phyloP scores from a whole-genome alignment of 1,284 basidiomycete genomes.

The Ceratobasidium papillatum region DNA sequence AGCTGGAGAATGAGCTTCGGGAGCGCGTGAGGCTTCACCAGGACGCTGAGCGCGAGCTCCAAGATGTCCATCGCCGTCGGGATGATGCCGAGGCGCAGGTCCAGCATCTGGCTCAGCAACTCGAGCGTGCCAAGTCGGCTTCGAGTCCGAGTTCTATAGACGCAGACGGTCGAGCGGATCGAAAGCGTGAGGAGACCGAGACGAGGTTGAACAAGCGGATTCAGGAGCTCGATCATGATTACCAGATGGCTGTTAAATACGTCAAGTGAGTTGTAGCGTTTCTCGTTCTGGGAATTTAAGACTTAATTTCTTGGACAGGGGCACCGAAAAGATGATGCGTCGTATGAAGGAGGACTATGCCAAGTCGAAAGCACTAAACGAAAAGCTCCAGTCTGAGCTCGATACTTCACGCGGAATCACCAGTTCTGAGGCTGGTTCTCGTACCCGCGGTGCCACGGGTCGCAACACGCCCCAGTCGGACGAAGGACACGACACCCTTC shows the following conservation, averaged over 20 bases:
- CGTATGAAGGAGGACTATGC: conserved; percentile 94
- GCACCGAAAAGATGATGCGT: conserved; percentile 98
- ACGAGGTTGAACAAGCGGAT: conserved; percentile 76
- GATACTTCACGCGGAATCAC: conserved; percentile 70
- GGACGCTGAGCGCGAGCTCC: conserved; percentile 74
- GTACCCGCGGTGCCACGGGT: conserved; percentile 73
- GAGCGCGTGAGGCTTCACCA: conserved; percentile 78
- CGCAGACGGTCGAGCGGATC: conserved; percentile 70
- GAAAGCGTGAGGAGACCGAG: conserved; percentile 81
- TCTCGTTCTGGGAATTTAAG: conserved; percentile 41
- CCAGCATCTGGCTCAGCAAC: conserved; percentile 67
- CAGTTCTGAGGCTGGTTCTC: conserved; percentile 64
- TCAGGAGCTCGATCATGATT: conserved; percentile 92
- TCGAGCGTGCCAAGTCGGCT: conserved; percentile 68
- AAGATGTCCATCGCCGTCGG: conserved; percentile 68
- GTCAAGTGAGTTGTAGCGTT: conserved; percentile 71
- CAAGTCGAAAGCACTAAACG: conserved; percentile 86
- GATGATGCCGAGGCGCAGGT: conserved; percentile 78
- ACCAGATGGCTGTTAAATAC: conserved; percentile 91
- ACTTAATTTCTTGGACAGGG: conserved; percentile 64
- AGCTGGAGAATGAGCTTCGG: conserved; percentile 78
- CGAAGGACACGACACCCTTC: conserved; percentile 66
- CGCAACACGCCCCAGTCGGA: conserved; percentile 80
- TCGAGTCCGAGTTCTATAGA: conserved; percentile 58
- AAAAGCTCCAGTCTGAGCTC: conserved; percentile 80